A percentile compares a stretch with the other conserved stretches of the same genome.
Evolutionary conservation across 257 asterid genomes (phyloP).

Genomic region (Orobanche coerulescens): DNA sequence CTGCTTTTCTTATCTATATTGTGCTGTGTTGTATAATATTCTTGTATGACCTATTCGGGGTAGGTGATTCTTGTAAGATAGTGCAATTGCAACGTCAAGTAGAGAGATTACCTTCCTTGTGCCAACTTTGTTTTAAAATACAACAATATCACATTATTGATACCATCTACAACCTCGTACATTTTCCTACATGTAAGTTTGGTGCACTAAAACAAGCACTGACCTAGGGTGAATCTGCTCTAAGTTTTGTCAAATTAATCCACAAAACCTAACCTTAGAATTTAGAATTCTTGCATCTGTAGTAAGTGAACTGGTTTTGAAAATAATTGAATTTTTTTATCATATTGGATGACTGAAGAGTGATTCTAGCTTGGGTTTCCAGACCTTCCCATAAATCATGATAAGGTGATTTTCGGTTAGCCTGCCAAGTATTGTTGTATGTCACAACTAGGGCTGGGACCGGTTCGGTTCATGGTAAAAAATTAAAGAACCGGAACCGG

Average conservation of each 20-base stretch:
- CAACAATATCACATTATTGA: not conserved
- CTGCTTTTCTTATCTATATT: conserved; percentile 7
- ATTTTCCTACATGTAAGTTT: not conserved
- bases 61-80: conserved; percentile 11
- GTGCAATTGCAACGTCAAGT: not conserved
- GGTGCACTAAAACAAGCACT: not conserved
- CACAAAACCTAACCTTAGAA: not conserved
- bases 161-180: not conserved
- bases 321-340: not conserved
- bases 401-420: not conserved
- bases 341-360: not conserved
- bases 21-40: not conserved
- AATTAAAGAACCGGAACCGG: no score
- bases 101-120: not conserved
- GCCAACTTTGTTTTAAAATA: not conserved
- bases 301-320: not conserved
- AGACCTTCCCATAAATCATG: not conserved
- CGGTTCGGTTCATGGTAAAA: no score
- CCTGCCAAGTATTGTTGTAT: conserved; percentile 1
- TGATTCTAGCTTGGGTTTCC: conserved; percentile 5
- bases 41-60: not conserved
- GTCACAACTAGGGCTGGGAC: no score
- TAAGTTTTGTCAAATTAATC: not conserved
- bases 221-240: not conserved
- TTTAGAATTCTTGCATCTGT: no score